These are phyloP conservation scores for Psilocybe cubensis DNA, from an alignment of 768 basidiomycete genomes.

Conservation along the genomic window DNA sequence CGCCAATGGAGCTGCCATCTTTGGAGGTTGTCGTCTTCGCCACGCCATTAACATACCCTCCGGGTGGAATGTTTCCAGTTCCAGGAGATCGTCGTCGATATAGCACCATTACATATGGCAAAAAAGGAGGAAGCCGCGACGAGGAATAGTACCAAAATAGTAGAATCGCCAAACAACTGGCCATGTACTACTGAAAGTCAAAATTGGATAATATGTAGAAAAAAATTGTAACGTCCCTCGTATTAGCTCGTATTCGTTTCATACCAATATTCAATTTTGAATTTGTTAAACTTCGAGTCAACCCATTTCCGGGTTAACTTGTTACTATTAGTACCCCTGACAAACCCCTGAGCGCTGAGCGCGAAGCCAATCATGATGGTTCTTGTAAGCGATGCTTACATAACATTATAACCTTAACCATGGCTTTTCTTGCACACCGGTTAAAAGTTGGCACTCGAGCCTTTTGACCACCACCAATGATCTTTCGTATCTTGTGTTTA, in stretches of 20 bases:
- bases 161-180: too few species aligned
- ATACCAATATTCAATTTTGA: too few species aligned
- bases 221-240: too few species aligned
- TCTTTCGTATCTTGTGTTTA: neutral
- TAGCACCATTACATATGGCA: constrained; percentile 24
- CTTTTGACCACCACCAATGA: constrained; percentile 1
- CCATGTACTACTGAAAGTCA: too few species aligned
- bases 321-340: too few species aligned
- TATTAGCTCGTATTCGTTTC: too few species aligned
- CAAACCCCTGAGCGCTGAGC: too few species aligned
- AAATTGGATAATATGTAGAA: too few species aligned
- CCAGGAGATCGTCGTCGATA: constrained; percentile 22
- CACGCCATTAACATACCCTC: constrained; percentile 28
- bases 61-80: constrained; percentile 30
- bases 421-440: constrained; percentile 15
- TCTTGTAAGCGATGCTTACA: neutral
- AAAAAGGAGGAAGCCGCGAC: constrained; percentile 6
- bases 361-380: too few species aligned
- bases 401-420: neutral
- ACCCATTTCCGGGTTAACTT: too few species aligned
- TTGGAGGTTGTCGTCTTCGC: constrained; percentile 29
- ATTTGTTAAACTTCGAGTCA: too few species aligned
- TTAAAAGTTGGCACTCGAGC: neutral
- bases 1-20: constrained; percentile 24
- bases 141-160: too few species aligned